Conservation (phyloP, 75 land plant species). For the Azolla pinnata region DNA sequence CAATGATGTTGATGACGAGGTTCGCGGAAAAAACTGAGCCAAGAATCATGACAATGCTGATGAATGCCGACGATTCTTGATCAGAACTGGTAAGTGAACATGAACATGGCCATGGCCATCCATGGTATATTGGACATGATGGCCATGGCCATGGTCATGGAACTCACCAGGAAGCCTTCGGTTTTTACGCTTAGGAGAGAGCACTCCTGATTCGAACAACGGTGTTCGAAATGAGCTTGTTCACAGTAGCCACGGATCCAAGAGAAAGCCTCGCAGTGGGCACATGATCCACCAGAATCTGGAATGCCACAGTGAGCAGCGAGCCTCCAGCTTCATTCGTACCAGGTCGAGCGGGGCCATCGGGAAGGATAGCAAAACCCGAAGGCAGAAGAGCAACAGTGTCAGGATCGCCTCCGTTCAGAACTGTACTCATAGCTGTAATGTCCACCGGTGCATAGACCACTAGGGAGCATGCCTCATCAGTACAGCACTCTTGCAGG, state of each 20-base stretch:
- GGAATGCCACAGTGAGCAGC: constrained; percentile 73
- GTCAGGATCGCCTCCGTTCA: constrained; percentile 20
- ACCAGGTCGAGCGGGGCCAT: constrained; percentile 6
- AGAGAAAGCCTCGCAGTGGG: constrained; percentile 74
- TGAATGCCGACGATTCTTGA: neutral
- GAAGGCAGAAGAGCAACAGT: constrained; percentile 23
- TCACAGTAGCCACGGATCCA: constrained; percentile 73
- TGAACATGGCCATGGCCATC: neutral
- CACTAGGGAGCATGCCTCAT: constrained; percentile 17
- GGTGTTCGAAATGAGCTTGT: constrained; percentile 64
- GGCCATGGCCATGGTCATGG: neutral
- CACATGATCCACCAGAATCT: constrained; percentile 58
- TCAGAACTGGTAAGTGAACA: too few species aligned
- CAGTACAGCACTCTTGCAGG: constrained; percentile 22
- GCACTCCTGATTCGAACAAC: constrained; percentile 63
- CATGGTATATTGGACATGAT: neutral
- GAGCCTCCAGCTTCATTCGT: constrained; percentile 31
- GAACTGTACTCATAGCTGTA: constrained; percentile 19
- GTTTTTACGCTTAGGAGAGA: constrained; percentile 4
- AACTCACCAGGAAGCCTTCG: neutral
- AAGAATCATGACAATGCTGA: too few species aligned
- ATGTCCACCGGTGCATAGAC: constrained; percentile 24
- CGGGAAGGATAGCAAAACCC: constrained; percentile 23
- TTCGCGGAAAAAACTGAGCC: too few species aligned
- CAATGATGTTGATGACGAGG: too few species aligned